Conservation (phyloP, 805 yeast genomes). For the Saccharomycopsis sp. region DNA sequence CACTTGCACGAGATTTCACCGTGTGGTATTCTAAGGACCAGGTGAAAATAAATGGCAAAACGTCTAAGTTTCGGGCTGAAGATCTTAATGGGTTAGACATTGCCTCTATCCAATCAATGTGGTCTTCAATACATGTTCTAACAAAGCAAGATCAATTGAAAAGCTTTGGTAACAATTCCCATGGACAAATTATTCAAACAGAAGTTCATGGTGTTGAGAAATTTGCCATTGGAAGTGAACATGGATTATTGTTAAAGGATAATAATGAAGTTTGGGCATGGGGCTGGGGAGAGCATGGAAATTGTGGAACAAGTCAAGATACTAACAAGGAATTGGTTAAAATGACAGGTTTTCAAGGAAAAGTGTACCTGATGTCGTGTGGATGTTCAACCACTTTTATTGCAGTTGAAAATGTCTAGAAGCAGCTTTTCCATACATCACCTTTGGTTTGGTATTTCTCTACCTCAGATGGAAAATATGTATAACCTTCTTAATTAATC, state of each 20-base stretch:
- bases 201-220: slow-evolving; percentile 15
- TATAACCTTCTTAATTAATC: slow-evolving; percentile 51
- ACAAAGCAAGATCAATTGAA: slow-evolving; percentile 24
- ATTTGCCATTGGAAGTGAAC: slow-evolving; percentile 76
- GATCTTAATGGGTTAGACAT: neutral
- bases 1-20: slow-evolving; percentile 12
- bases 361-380: slow-evolving; percentile 26
- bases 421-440: slow-evolving; percentile 75
- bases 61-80: too few species aligned
- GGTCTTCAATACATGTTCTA: slow-evolving; percentile 68
- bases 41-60: neutral
- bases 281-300: slow-evolving; percentile 99
- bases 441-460: slow-evolving; percentile 38
- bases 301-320: slow-evolving; percentile 52
- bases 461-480: slow-evolving; percentile 63
- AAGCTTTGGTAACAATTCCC: slow-evolving; percentile 71
- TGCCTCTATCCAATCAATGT: slow-evolving; percentile 45
- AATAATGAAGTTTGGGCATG: slow-evolving; percentile 50
- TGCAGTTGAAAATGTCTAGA: slow-evolving; percentile 47
- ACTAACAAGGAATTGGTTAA: neutral
- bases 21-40: slow-evolving; percentile 1
- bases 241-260: slow-evolving; percentile 46
- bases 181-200: slow-evolving; percentile 52
- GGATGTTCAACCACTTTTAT: slow-evolving; percentile 25
- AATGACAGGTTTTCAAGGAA: slow-evolving; percentile 2